Evolutionary conservation across 2,329 filamentous ascomycete genomes (phyloP).

Genomic region (Diaporthe vexans): DNA sequence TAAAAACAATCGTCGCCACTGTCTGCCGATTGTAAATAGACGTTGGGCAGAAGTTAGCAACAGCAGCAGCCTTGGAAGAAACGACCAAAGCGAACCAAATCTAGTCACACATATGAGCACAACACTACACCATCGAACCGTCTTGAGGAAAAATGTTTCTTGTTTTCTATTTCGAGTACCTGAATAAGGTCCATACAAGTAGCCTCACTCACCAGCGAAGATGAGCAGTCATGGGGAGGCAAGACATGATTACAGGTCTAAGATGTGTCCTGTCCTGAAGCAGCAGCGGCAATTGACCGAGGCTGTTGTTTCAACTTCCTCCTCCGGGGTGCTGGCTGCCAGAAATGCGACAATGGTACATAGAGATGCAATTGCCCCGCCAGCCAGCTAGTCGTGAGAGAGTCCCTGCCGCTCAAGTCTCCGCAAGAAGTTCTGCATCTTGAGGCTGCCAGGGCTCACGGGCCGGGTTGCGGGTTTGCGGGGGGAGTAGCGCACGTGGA

Average conservation of each 20-base stretch:
- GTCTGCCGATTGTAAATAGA: no score
- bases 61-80: no score
- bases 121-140: neutral
- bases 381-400: conserved; percentile 39
- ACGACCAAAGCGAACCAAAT: no score
- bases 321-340: conserved; percentile 18
- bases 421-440: conserved; percentile 41
- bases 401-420: conserved; percentile 41
- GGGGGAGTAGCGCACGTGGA: conserved; percentile 18
- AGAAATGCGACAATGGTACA: conserved; percentile 24
- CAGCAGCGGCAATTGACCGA: neutral
- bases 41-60: no score
- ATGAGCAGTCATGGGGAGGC: conserved; percentile 36
- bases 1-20: no score
- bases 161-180: conserved; percentile 35
- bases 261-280: conserved; percentile 30
- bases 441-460: conserved; percentile 40
- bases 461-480: conserved; percentile 2
- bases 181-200: conserved; percentile 17
- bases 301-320: neutral
- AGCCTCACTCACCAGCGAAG: conserved; percentile 36
- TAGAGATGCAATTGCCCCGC: conserved; percentile 30
- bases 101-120: neutral
- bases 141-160: neutral
- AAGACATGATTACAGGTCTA: conserved; percentile 33